Conservation (phyloP, 306 rosid species). For the Lathyrus aphaca region DNA sequence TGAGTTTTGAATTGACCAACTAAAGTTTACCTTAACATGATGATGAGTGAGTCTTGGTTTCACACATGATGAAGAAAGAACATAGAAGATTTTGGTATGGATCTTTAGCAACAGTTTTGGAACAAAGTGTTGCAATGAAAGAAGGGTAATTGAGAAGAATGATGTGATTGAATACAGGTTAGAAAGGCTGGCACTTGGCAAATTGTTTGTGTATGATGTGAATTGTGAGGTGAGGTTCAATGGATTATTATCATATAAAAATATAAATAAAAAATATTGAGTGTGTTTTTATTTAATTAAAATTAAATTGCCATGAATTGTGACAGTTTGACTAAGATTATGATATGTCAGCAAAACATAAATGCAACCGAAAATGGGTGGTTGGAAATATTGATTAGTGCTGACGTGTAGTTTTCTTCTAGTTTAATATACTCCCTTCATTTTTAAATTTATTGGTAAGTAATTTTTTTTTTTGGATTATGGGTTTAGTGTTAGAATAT, state of each 20-base stretch:
- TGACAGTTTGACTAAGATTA: not conserved
- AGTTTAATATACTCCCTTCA: no score
- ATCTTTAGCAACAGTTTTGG: not conserved
- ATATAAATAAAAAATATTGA: no score
- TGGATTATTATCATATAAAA: not conserved
- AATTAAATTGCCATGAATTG: not conserved
- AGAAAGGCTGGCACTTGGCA: constrained; percentile 21
- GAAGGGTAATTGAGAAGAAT: not conserved
- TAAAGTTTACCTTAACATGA: constrained; percentile 1
- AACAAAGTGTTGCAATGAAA: constrained; percentile 1
- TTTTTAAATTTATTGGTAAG: no score
- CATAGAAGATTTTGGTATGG: not conserved
- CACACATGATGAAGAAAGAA: no score
- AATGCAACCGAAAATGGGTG: constrained; percentile 11
- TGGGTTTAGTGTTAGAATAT: no score
- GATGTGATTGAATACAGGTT: not conserved
- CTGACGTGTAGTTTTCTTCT: not conserved
- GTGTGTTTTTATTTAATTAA: not conserved
- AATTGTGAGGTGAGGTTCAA: constrained; percentile 11
- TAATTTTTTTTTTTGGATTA: no score
- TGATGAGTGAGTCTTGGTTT: no score
- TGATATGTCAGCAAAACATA: not conserved
- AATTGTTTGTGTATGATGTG: not conserved
- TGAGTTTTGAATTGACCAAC: constrained; percentile 26
- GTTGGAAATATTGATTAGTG: constrained; percentile 2